phyloP scores from a whole-genome alignment of 1,284 basidiomycete genomes.

The Heterobasidion annosum region DNA sequence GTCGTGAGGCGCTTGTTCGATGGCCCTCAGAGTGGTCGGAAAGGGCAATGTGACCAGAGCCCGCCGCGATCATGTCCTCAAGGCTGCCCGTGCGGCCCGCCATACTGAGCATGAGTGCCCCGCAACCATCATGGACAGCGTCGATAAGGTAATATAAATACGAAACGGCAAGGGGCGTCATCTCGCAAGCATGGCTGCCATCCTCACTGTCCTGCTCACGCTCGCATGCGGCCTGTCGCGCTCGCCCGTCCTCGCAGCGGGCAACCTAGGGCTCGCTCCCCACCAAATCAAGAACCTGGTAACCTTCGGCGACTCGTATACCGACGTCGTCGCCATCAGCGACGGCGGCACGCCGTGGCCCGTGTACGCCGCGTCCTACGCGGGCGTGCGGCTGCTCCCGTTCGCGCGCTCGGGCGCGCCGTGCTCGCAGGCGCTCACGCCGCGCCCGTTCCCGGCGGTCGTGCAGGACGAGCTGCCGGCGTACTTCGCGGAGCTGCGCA shows the following conservation, averaged over 20 bases:
- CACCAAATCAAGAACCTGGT: slow-evolving; percentile 32
- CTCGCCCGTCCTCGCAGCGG: too few relatives aligned
- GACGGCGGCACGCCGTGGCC: slow-evolving; percentile 35
- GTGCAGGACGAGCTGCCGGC: slow-evolving; percentile 28
- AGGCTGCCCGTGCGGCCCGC: too few relatives aligned
- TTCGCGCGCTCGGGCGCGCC: slow-evolving; percentile 34
- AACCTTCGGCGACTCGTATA: slow-evolving; percentile 39
- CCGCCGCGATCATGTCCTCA: too few relatives aligned
- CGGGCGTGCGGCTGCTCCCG: slow-evolving; percentile 26
- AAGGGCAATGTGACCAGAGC: too few relatives aligned
- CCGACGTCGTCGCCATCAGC: slow-evolving; percentile 24
- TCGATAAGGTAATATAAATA: too few relatives aligned
- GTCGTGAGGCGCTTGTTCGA: too few relatives aligned
- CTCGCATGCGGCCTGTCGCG: too few relatives aligned
- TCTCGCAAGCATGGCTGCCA: too few relatives aligned
- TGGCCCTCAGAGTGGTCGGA: too few relatives aligned
- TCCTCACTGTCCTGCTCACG: background rate
- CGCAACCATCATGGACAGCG: too few relatives aligned
- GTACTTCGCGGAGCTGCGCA: slow-evolving; percentile 22
- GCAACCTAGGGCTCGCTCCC: slow-evolving; percentile 8
- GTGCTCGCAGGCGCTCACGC: slow-evolving; percentile 33
- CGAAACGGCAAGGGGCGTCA: too few relatives aligned
- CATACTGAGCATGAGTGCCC: too few relatives aligned
- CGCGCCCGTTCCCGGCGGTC: slow-evolving; percentile 26
- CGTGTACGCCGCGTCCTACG: slow-evolving; percentile 29